Conservation (phyloP, 169 alveolate species). For the Plasmodium ovale region DNA sequence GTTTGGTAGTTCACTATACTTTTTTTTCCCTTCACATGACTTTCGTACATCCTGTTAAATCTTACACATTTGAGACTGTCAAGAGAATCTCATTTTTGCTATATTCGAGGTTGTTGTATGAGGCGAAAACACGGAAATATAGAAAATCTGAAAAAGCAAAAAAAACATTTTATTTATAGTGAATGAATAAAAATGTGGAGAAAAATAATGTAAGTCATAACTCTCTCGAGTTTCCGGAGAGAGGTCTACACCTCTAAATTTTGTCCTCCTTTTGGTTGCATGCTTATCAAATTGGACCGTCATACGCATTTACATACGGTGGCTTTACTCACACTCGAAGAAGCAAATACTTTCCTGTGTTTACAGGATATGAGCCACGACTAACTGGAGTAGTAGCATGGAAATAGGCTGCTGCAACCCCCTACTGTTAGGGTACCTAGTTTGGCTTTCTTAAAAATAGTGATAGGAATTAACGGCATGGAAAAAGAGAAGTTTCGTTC, state of each 20-base stretch:
- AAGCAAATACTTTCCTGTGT: not conserved
- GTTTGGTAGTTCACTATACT: not conserved
- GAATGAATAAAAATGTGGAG: not conserved
- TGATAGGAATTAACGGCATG: conserved; percentile 28
- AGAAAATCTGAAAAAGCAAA: conserved; percentile 23
- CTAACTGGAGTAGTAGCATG: too few species aligned
- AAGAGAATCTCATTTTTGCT: conserved; percentile 33
- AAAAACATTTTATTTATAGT: not conserved
- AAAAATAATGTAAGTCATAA: too few species aligned
- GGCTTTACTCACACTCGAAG: not conserved
- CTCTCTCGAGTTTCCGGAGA: too few species aligned
- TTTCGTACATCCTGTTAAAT: not conserved
- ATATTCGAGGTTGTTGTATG: conserved; percentile 56
- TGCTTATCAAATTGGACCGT: too few species aligned
- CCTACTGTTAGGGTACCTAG: too few species aligned
- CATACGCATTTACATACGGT: too few species aligned
- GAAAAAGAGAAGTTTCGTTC: conserved; percentile 22
- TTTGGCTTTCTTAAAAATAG: conserved; percentile 12
- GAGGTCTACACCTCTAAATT: too few species aligned
- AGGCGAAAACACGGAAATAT: conserved; percentile 41
- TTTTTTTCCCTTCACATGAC: too few species aligned
- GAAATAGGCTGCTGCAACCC: too few species aligned
- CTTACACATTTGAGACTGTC: conserved; percentile 36
- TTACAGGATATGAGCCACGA: too few species aligned
- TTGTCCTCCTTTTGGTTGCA: too few species aligned